Conservation (phyloP, 805 yeast species). For the Wickerhamiella kazuoi region DNA sequence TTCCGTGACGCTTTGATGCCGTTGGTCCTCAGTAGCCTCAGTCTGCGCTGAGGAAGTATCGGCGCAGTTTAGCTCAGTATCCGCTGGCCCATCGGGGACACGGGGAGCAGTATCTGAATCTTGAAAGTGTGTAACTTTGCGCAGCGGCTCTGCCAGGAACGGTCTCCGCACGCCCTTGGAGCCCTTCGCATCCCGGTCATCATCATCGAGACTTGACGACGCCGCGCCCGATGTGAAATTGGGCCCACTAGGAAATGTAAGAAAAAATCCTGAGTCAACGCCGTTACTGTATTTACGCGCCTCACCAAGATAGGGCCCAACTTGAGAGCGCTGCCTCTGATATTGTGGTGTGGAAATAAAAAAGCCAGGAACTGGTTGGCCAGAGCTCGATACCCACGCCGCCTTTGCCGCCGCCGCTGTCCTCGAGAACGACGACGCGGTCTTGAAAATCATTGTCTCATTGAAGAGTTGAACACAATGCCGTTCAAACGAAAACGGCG, state of each 20-base stretch:
- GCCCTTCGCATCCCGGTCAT: slow-evolving; percentile 2
- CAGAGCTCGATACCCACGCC: slow-evolving; percentile 20
- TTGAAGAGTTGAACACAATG: too few species aligned
- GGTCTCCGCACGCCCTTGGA: not conserved
- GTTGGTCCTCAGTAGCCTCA: not conserved
- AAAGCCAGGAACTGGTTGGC: slow-evolving; percentile 21
- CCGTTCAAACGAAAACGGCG: too few species aligned
- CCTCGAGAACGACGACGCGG: slow-evolving; percentile 2
- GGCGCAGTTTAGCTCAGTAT: not conserved
- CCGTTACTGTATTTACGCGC: slow-evolving; percentile 9
- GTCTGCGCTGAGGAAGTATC: not conserved
- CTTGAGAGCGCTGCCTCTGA: slow-evolving; percentile 23
- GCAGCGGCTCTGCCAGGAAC: not conserved
- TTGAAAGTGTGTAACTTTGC: not conserved
- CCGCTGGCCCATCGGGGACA: not conserved
- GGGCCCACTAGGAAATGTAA: not conserved
- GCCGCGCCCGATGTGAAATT: not conserved
- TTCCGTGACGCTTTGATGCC: not conserved
- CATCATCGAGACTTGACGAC: slow-evolving; percentile 5
- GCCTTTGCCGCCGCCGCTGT: slow-evolving; percentile 23
- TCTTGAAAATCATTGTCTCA: not conserved
- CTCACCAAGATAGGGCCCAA: slow-evolving; percentile 13
- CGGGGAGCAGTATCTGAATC: not conserved
- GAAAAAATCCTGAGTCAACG: slow-evolving; percentile 2
- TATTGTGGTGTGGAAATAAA: slow-evolving; percentile 25